phyloP scores from a whole-genome alignment of 495 filamentous ascomycete genomes.

The Lepraria neglecta region DNA sequence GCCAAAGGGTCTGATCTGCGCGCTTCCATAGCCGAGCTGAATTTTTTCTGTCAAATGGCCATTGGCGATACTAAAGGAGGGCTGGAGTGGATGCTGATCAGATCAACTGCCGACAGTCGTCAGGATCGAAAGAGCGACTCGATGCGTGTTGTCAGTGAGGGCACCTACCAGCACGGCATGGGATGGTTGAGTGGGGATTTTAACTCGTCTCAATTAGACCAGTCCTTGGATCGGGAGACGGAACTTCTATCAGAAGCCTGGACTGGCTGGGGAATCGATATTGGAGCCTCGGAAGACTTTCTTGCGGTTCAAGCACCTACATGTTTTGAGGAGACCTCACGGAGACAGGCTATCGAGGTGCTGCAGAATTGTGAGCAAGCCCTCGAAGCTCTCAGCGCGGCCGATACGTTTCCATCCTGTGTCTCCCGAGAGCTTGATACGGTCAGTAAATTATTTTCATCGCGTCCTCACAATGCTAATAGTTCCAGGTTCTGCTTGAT shows the following conservation, averaged over 20 bases:
- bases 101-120: slow-evolving; percentile 64
- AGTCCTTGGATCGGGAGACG: slow-evolving; percentile 37
- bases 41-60: slow-evolving; percentile 95
- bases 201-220: slow-evolving; percentile 21
- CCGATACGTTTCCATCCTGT: slow-evolving; percentile 20
- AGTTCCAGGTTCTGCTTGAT: slow-evolving; percentile 42
- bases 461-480: neutral
- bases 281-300: slow-evolving; percentile 13
- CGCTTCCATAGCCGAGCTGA: slow-evolving; percentile 74
- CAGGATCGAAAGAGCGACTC: slow-evolving; percentile 56
- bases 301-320: neutral
- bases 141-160: slow-evolving; percentile 75
- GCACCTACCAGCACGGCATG: slow-evolving; percentile 72
- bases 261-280: slow-evolving; percentile 49
- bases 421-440: slow-evolving; percentile 13
- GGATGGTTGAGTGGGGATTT: slow-evolving; percentile 63
- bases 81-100: slow-evolving; percentile 79
- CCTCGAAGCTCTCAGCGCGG: slow-evolving; percentile 24
- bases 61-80: slow-evolving; percentile 85
- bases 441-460: neutral
- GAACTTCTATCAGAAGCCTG: slow-evolving; percentile 49
- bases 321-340: neutral
- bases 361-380: slow-evolving; percentile 12
- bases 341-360: neutral
- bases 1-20: slow-evolving; percentile 66